Conservation (phyloP, 176 grass and related monocot species). For the Avena atlantica region DNA sequence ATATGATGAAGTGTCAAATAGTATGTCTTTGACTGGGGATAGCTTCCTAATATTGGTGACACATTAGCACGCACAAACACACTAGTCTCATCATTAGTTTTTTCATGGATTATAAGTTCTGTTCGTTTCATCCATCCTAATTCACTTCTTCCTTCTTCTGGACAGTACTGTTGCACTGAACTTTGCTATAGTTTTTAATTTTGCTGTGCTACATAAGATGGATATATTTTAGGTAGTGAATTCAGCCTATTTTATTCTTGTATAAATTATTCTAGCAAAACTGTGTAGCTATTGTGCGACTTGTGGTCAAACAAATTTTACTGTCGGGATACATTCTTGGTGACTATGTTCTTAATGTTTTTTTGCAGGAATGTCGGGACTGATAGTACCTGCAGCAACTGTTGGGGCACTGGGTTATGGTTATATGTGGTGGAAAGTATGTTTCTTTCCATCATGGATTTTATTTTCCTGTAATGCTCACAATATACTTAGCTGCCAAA, state of each 20-base stretch:
- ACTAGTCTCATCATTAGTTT: neutral
- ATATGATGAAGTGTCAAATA: neutral
- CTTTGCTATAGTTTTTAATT: conserved; percentile 12
- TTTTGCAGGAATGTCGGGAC: conserved; percentile 64
- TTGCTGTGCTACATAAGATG: neutral
- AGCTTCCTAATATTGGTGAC: neutral
- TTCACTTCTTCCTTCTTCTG: conserved; percentile 13
- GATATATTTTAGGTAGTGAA: neutral
- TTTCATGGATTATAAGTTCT: neutral
- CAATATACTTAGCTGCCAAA: conserved; percentile 16
- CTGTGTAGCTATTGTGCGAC: neutral
- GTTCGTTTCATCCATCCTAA: neutral
- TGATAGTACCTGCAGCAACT: conserved; percentile 90
- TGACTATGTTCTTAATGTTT: conserved; percentile 37
- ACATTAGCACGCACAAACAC: conserved; percentile 3
- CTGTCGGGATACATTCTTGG: conserved; percentile 15
- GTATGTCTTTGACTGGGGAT: neutral
- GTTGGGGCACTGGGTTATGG: conserved; percentile 90
- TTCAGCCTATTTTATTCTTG: neutral
- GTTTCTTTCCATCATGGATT: conserved; percentile 34
- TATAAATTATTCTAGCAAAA: conserved; percentile 23
- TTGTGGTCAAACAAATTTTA: conserved; percentile 6
- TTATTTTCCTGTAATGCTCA: conserved; percentile 31
- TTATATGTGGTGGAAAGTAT: conserved; percentile 99
- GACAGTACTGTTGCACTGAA: neutral